These are phyloP conservation scores for Lasiosphaeriaceae sp. DNA, from an alignment of 495 filamentous ascomycete species.

Conservation along the genomic window DNA sequence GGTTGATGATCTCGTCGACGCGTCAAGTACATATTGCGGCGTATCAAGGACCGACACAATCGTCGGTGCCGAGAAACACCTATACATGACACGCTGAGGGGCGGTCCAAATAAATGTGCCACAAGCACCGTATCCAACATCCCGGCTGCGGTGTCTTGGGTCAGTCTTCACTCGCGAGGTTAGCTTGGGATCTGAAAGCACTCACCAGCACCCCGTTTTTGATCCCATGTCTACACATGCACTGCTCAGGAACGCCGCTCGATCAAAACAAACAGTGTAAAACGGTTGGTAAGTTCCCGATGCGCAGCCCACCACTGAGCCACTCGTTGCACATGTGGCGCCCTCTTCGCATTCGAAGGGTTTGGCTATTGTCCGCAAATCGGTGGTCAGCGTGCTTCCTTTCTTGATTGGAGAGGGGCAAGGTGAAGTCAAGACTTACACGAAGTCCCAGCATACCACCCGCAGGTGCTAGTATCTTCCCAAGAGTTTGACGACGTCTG, in stretches of 20 bases:
- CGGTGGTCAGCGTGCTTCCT: not conserved
- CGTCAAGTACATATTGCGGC: constrained; percentile 28
- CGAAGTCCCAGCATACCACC: constrained; percentile 23
- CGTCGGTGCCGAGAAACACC: constrained; percentile 22
- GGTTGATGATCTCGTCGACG: constrained; percentile 8
- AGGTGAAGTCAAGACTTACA: constrained; percentile 26
- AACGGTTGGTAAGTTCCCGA: constrained; percentile 20
- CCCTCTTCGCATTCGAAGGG: constrained; percentile 20
- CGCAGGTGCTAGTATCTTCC: constrained; percentile 33
- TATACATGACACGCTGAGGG: constrained; percentile 31
- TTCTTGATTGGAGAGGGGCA: no score
- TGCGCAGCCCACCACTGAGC: constrained; percentile 30
- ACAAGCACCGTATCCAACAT: constrained; percentile 20
- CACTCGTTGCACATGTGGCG: constrained; percentile 29
- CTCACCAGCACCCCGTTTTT: constrained; percentile 39
- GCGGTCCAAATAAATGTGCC: constrained; percentile 37
- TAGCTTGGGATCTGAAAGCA: no score
- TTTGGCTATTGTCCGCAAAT: constrained; percentile 6
- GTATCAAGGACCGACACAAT: constrained; percentile 28
- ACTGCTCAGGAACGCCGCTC: constrained; percentile 20
- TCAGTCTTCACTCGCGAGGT: not conserved
- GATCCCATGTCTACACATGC: constrained; percentile 18
- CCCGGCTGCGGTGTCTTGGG: constrained; percentile 1
- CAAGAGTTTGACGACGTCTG: constrained; percentile 19
- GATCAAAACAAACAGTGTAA: constrained; percentile 34